Evolutionary conservation across 192 early-diverging fungal species (phyloP), one percentile per base, ranked within the genome.

Genomic region (Geranomyces michiganensis): DNA sequence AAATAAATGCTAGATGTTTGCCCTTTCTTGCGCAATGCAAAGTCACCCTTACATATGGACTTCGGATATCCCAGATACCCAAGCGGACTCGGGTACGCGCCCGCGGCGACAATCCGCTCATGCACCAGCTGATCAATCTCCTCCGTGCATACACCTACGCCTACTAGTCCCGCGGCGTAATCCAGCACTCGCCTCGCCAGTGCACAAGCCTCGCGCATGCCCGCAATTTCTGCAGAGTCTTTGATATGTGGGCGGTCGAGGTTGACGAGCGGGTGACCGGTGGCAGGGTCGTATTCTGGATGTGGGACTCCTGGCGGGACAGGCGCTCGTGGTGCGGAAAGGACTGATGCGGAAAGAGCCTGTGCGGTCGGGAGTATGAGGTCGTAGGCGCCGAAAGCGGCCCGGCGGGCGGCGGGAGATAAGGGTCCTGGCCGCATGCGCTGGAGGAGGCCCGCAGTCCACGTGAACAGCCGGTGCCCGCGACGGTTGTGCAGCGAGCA

Each of bases 81-180:
- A 12, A 94, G 79, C n/a, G 91, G 91, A 27, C 90, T 91, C 24
- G 92, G 91, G 53, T 92, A 93, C 0, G 88, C 93, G 24, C 72
- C 76, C 15, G 74, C 63, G 4, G 47, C 44, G 21, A 90, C 56
- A 46, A 92, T 86, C 24, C 76, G 79, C 22, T 65, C 75, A 70
- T 92, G 89, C 13, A 92, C 79, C 14, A 72, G 53, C 21, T 58
- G 46, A 49, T 77, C 69, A 44, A 72, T 71, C 31, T 71, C 65
- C 15, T 47, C 26, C 14, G 76, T 77, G 12, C 70, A 68, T 14
- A 67, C 58, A 14, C 71, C 70, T 0, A 26, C 44, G 17, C 3
- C 31, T 3, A 29, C 65, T 1, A 17, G 26, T 19, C 21, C 24
- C 19, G 17, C 32, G 32, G 70, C 76, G n/a, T 21, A 19, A 17